Percentiles rank a stretch among this genome's conserved stretches.
Evolutionary conservation across 1,284 basidiomycete genomes (phyloP).

Genomic region (Pseudozyma flocculosa): DNA sequence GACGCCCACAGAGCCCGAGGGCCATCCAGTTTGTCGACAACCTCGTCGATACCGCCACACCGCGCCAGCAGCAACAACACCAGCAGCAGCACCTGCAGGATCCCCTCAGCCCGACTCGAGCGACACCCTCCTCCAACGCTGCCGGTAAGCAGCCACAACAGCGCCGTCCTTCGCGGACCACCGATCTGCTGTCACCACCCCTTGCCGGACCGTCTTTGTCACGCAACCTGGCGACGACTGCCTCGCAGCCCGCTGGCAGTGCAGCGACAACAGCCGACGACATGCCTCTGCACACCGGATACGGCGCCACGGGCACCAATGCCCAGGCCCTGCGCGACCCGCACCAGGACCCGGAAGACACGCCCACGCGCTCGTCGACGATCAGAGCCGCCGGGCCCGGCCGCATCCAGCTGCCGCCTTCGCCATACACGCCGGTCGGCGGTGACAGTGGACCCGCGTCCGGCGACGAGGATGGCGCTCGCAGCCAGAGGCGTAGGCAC

Average conservation of each 20-base stretch:
- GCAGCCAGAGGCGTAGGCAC: too few relatives aligned
- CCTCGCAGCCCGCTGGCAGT: too few relatives aligned
- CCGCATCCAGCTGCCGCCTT: slow-evolving; percentile 24
- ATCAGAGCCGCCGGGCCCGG: slow-evolving; percentile 26
- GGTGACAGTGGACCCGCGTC: slow-evolving; percentile 7
- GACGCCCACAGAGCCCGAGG: slow-evolving; percentile 25
- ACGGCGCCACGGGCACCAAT: not conserved
- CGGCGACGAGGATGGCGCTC: too few relatives aligned
- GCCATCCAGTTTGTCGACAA: slow-evolving; percentile 28
- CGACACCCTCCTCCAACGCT: not conserved
- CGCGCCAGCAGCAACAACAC: not conserved
- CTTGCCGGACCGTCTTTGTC: not conserved
- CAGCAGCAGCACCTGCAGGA: not conserved
- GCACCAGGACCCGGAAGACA: too few relatives aligned
- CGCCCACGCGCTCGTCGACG: too few relatives aligned
- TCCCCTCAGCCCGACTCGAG: not conserved
- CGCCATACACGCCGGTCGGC: slow-evolving; percentile 9
- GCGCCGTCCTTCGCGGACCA: slow-evolving; percentile 5
- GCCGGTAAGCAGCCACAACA: not conserved
- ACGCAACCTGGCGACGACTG: too few relatives aligned
- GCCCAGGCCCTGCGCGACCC: not conserved
- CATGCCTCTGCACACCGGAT: slow-evolving; percentile 10
- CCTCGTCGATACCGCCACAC: slow-evolving; percentile 5
- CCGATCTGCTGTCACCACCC: slow-evolving; percentile 18
- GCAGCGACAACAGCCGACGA: slow-evolving; percentile 4